Evolutionary conservation across 768 basidiomycete genomes (phyloP).

Genomic region (Calocybe indica): DNA sequence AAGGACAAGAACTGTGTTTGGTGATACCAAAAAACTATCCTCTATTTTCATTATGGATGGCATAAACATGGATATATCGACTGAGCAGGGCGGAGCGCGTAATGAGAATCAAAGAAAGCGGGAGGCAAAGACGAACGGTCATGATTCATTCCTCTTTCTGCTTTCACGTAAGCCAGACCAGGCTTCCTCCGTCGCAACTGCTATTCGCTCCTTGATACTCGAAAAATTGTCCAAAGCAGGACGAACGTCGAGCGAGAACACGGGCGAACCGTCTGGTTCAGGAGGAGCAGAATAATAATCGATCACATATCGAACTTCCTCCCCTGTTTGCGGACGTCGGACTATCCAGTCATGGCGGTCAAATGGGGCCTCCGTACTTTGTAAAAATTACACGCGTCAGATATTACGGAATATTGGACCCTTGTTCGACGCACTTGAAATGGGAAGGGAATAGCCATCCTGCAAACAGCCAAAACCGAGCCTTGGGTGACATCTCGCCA

Average conservation of each 20-base stretch:
- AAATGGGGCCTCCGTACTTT: conserved; percentile 87
- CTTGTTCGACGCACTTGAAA: conserved; percentile 65
- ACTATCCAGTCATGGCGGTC: conserved; percentile 98
- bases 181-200: conserved; percentile 60
- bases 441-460: conserved; percentile 85
- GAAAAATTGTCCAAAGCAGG: conserved; percentile 86
- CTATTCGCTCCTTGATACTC: conserved; percentile 70
- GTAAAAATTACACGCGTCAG: conserved; percentile 3
- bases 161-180: conserved; percentile 47
- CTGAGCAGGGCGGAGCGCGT: too few relatives aligned
- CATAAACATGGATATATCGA: too few relatives aligned
- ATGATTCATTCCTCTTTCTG: conserved; percentile 10
- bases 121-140: too few relatives aligned
- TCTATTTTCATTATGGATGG: too few relatives aligned
- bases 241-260: conserved; percentile 92
- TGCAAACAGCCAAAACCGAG: conserved; percentile 77
- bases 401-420: not conserved
- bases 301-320: conserved; percentile 92
- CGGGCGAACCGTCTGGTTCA: conserved; percentile 86
- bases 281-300: conserved; percentile 97
- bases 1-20: too few relatives aligned
- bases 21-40: too few relatives aligned
- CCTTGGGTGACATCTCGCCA: conserved; percentile 92
- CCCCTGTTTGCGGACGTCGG: conserved; percentile 68
- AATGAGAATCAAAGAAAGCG: too few relatives aligned